Base-by-base conservation (phyloP, 495 filamentous ascomycete genomes). In the Penicillium argentinense region DNA sequence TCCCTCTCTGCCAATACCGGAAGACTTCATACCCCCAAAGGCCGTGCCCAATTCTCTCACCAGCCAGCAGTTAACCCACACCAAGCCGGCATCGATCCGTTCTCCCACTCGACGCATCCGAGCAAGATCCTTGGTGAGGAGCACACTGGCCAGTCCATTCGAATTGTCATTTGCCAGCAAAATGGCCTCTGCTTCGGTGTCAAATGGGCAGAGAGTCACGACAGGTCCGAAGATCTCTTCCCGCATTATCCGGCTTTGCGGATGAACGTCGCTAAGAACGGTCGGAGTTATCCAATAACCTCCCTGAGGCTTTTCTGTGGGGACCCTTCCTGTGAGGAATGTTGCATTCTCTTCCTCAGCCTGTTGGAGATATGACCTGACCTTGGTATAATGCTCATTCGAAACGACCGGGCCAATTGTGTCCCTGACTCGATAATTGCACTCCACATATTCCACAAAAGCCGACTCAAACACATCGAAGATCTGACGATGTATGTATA, bases 161-260 rank as follows among this genome's bases (percentile, higher is more conserved):
- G 66, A 59, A 3, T 69, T 75, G 34, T 75, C 68, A 42, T 82
- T 82, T 2, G 75, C 75, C 42, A 71, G 55, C 24, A 59, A 27
- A 33, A 82, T 60, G 3, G 70, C 73, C 53, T 80, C 77, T 22
- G 77, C 74, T 27, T 80, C 77, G 4, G 71, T 74, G 49, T 80
- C 73, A 61, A 82, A 82, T 5, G 65, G 65, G 45, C 62, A 67
- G 12, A 82, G 41, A 0, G 68, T 66, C 6, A 74, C 64, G 5
- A 80, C 74, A 0, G 77, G 76, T 0, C 77, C 77, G 49, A 82
- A 80, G 22, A 79, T 77, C 54, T 82, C 78, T 21, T 76, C 66
- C 13, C 60, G 71, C 54, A 68, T 68, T 24, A 79, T 24, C 3
- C 25, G 23, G 16, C 44, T 52, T 12, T 32, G 24, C n/a, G 25